A percentile compares a stretch with the other conserved stretches of the same genome.
Conservation (phyloP, 257 asterid genomes). For the Scutellaria baicalensis region DNA sequence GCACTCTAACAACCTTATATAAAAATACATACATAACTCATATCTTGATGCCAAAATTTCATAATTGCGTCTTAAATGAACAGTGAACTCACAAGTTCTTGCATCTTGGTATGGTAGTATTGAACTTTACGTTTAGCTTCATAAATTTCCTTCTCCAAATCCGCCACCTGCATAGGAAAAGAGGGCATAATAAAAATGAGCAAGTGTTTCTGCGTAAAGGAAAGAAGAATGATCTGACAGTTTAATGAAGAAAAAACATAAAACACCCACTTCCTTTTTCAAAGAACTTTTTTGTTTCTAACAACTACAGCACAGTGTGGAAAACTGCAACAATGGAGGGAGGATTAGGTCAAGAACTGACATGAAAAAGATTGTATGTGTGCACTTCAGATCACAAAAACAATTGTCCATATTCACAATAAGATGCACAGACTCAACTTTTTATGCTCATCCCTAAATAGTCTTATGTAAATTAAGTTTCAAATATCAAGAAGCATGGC, state of each 20-base stretch:
- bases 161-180: slow-evolving; percentile 62
- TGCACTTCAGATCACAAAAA: background rate
- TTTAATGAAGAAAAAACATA: slow-evolving; percentile 1
- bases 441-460: background rate
- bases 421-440: background rate
- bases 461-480: background rate
- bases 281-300: background rate
- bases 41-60: background rate
- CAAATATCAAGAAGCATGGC: background rate
- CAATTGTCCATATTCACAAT: background rate
- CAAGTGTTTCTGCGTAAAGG: background rate
- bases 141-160: slow-evolving; percentile 86
- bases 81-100: slow-evolving; percentile 77
- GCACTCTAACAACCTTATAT: background rate
- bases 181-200: slow-evolving; percentile 10
- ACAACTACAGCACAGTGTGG: background rate
- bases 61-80: slow-evolving; percentile 1
- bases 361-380: background rate
- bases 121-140: slow-evolving; percentile 89
- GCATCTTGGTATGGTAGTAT: slow-evolving; percentile 90
- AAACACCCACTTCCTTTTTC: background rate
- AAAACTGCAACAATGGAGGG: background rate
- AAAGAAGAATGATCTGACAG: background rate
- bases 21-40: background rate
- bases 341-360: background rate